Percentiles rank a stretch among this genome's conserved stretches.
phyloP scores from a whole-genome alignment of 2,329 filamentous ascomycete genomes.

The Chaetomiaceae sp. region DNA sequence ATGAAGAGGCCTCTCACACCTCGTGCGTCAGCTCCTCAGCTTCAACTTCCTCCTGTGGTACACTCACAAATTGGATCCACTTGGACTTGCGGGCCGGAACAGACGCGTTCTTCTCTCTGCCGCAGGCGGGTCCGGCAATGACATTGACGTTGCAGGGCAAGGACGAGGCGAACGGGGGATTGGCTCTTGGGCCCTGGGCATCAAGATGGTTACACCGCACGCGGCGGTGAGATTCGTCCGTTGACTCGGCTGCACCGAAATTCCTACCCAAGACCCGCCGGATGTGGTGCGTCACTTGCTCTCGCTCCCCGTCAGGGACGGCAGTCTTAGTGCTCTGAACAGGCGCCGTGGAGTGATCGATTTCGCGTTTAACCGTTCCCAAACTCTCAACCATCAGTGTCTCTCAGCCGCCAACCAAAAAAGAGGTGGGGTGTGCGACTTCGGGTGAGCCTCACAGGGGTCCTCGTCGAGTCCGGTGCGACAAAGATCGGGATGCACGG shows the following conservation, averaged over 20 bases:
- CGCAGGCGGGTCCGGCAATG: background rate
- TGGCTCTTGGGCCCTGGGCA: background rate
- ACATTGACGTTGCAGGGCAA: background rate
- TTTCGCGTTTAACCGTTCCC: conserved; percentile 15
- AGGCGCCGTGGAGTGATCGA: conserved; percentile 14
- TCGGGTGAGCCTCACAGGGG: conserved; percentile 9
- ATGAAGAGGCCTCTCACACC: conserved; percentile 3
- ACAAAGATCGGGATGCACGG: background rate
- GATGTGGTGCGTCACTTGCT: conserved; percentile 15
- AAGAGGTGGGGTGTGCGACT: conserved; percentile 1
- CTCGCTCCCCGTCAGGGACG: conserved; percentile 3
- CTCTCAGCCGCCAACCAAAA: conserved; percentile 12
- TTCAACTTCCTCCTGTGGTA: background rate
- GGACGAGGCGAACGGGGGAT: background rate
- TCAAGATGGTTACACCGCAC: background rate
- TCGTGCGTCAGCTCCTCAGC: background rate
- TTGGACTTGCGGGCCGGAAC: background rate
- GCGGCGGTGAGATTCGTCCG: conserved; percentile 15
- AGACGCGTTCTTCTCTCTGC: background rate
- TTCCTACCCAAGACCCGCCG: conserved; percentile 6
- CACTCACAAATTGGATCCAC: too few species aligned
- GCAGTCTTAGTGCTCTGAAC: background rate
- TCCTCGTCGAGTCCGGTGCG: background rate
- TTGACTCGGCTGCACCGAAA: background rate
- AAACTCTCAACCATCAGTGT: background rate